Conservation (phyloP, 345 rosid genomes). For the Salix caprea region DNA sequence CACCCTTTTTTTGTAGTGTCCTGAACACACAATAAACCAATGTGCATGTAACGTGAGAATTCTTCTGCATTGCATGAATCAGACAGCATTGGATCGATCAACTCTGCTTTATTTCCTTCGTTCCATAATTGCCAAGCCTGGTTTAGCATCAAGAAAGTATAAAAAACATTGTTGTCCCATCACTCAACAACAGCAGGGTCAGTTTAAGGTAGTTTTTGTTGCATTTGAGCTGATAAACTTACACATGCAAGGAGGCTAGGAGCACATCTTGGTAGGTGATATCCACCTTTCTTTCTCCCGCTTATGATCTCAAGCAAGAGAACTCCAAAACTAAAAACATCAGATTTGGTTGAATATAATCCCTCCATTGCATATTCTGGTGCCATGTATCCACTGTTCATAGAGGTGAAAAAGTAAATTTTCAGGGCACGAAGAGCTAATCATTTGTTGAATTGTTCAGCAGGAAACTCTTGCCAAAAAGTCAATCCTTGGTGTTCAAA, state of each 20-base stretch:
- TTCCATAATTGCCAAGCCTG: conserved; percentile 15
- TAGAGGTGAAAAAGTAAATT: neutral
- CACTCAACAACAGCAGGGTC: too few relatives aligned
- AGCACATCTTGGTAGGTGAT: conserved; percentile 2
- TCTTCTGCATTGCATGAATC: neutral
- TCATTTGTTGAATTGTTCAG: too few relatives aligned
- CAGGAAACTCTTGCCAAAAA: too few relatives aligned
- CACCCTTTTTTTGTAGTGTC: too few relatives aligned
- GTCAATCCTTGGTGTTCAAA: too few relatives aligned
- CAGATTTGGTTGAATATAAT: conserved; percentile 45
- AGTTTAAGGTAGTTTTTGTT: too few relatives aligned
- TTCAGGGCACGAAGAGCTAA: neutral
- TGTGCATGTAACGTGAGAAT: conserved; percentile 1
- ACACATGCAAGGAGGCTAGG: conserved; percentile 39
- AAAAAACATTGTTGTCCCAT: neutral
- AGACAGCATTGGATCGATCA: neutral
- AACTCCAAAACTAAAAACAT: conserved; percentile 57
- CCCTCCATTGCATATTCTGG: conserved; percentile 50
- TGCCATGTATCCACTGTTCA: conserved; percentile 52
- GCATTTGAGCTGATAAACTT: conserved; percentile 5
- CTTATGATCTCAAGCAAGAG: conserved; percentile 52
- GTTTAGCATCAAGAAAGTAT: neutral
- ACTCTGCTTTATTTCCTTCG: neutral
- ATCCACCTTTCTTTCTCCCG: conserved; percentile 36
- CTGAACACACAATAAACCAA: conserved; percentile 12